A percentile compares a stretch with the other conserved stretches of the same genome.
Evolutionary conservation across 345 rosid genomes (phyloP).

Genomic region (Bruguiera sexangula): DNA sequence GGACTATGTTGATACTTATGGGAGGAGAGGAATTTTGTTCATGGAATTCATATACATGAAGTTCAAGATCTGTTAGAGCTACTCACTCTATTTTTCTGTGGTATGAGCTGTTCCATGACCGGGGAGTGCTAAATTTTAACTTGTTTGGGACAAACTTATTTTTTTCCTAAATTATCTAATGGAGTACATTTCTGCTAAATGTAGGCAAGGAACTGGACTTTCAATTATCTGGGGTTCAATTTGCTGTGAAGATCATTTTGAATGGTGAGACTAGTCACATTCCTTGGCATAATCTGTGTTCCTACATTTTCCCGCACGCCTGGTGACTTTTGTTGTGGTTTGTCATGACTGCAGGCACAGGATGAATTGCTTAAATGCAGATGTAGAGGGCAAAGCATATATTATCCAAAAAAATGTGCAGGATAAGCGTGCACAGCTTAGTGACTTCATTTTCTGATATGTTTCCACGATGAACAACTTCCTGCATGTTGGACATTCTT

Average conservation of each 20-base stretch:
- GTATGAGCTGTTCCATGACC: neutral
- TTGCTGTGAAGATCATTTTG: constrained; percentile 74
- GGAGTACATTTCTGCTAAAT: neutral
- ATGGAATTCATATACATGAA: no score
- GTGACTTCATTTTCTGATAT: constrained; percentile 58
- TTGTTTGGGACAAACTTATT: neutral
- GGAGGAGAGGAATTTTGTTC: no score
- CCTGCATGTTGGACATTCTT: neutral
- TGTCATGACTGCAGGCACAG: constrained; percentile 47
- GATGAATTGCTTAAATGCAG: constrained; percentile 57
- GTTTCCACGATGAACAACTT: neutral
- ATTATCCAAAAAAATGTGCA: constrained; percentile 26
- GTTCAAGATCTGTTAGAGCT: neutral
- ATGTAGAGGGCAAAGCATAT: constrained; percentile 42
- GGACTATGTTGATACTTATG: no score
- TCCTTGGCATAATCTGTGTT: neutral
- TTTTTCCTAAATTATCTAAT: no score
- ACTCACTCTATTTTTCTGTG: neutral
- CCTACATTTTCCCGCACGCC: neutral
- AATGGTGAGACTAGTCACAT: constrained; percentile 36
- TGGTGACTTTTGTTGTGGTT: neutral
- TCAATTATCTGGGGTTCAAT: constrained; percentile 56
- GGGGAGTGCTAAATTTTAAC: neutral
- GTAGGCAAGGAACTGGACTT: constrained; percentile 57
- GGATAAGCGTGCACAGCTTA: constrained; percentile 38